Evolutionary conservation across 257 asterid species (phyloP).

Genomic region (Solanum boliviense): DNA sequence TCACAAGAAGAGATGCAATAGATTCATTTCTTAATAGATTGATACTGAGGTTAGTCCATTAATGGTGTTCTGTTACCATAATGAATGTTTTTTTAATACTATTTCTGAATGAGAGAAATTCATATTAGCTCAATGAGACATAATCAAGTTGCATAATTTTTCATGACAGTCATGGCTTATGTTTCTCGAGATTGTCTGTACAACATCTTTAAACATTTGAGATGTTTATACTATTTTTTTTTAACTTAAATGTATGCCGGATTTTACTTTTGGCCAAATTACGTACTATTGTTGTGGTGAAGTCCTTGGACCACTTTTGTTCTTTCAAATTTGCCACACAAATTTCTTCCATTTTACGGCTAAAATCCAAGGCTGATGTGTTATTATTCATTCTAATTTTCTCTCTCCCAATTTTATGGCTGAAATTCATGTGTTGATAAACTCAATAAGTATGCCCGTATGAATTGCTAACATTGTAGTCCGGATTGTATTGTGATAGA

Average conservation of each 20-base stretch:
- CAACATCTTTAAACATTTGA: not conserved
- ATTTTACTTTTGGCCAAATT: too few relatives aligned
- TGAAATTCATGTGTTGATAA: too few relatives aligned
- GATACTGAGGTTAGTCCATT: not conserved
- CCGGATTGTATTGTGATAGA: too few relatives aligned
- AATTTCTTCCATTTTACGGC: not conserved
- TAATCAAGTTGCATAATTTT: not conserved
- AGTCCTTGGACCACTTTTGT: too few relatives aligned
- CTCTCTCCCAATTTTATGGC: too few relatives aligned
- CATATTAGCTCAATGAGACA: not conserved
- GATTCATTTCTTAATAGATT: not conserved
- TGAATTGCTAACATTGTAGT: too few relatives aligned
- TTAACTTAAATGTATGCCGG: too few relatives aligned
- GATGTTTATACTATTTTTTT: not conserved
- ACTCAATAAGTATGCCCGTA: too few relatives aligned
- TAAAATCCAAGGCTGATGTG: too few relatives aligned
- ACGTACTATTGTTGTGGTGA: too few relatives aligned
- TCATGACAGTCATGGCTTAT: not conserved
- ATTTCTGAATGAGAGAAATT: not conserved
- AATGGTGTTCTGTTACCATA: not conserved
- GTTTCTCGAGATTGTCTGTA: not conserved
- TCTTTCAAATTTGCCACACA: too few relatives aligned
- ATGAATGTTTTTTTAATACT: not conserved
- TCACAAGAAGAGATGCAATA: not conserved
- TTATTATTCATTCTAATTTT: too few relatives aligned